Percentiles rank a stretch among this genome's conserved stretches.
These are phyloP conservation scores for Dictyophora rubrovolvata DNA, from an alignment of 768 basidiomycete species.

Conservation along the genomic window DNA sequence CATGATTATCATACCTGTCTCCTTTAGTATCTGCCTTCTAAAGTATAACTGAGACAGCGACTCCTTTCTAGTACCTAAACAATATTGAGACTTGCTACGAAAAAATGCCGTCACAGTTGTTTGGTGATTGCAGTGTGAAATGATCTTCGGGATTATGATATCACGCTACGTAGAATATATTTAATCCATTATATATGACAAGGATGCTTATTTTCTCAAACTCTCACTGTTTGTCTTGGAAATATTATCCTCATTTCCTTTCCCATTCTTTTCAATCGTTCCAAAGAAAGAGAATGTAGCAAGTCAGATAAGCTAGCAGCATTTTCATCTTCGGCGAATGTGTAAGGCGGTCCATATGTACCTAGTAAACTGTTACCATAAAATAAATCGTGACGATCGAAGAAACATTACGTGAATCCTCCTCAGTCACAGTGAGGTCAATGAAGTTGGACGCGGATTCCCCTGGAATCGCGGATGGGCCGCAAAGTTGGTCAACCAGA, in stretches of 20 bases:
- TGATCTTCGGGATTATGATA: slow-evolving; percentile 26
- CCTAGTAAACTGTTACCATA: slow-evolving; percentile 7
- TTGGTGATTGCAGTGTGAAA: slow-evolving; percentile 21
- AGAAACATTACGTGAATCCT: slow-evolving; percentile 12
- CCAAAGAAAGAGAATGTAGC: slow-evolving; percentile 32
- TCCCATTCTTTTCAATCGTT: slow-evolving; percentile 35
- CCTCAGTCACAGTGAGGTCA: slow-evolving; percentile 34
- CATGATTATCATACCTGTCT: neutral
- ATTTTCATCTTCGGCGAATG: slow-evolving; percentile 27
- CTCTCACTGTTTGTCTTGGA: slow-evolving; percentile 23
- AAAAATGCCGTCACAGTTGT: slow-evolving; percentile 12
- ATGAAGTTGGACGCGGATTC: slow-evolving; percentile 20
- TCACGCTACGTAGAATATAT: slow-evolving; percentile 23
- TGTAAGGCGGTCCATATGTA: slow-evolving; percentile 14
- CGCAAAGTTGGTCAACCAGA: slow-evolving; percentile 38
- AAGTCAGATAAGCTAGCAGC: slow-evolving; percentile 34
- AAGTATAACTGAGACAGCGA: slow-evolving; percentile 1
- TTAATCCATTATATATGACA: neutral
- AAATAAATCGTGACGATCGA: neutral
- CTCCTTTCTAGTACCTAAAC: neutral
- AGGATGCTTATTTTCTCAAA: too few relatives aligned
- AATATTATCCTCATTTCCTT: slow-evolving; percentile 34
- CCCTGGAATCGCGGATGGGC: neutral
- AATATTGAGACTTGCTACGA: neutral
- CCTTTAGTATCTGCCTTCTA: neutral